phyloP scores from a whole-genome alignment of 169 alveolate genomes.

The Besnoitia besnoiti region DNA sequence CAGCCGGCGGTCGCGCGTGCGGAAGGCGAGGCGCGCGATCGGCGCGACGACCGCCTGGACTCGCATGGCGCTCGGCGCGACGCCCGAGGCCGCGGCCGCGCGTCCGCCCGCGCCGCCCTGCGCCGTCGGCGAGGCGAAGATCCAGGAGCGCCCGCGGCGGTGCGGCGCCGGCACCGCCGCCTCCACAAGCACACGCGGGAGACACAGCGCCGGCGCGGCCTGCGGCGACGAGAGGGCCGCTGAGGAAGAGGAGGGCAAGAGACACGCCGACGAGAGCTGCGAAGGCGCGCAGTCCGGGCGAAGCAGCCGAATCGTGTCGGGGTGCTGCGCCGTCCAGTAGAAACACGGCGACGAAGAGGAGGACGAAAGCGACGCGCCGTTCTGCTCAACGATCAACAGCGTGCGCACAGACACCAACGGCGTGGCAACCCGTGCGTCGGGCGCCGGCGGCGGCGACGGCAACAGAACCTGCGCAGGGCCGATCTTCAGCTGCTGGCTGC shows the following conservation, averaged over 20 bases:
- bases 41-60: constrained; percentile 64
- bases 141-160: constrained; percentile 52
- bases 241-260: neutral
- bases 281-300: constrained; percentile 50
- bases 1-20: constrained; percentile 59
- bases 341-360: constrained; percentile 28
- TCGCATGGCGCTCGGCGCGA: neutral
- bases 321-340: constrained; percentile 55
- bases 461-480: constrained; percentile 66
- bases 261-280: constrained; percentile 50
- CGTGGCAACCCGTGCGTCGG: neutral
- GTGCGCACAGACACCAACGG: constrained; percentile 54
- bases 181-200: constrained; percentile 54
- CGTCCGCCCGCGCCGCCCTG: neutral
- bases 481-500: neutral
- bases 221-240: neutral
- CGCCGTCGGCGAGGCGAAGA: constrained; percentile 50
- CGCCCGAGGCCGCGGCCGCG: neutral
- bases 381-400: constrained; percentile 46
- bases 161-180: constrained; percentile 22
- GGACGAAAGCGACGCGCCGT: neutral
- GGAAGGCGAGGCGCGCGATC: constrained; percentile 41
- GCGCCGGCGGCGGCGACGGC: constrained; percentile 54
- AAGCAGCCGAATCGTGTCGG: constrained; percentile 39
- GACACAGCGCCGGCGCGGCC: constrained; percentile 1